Evolutionary conservation across 768 basidiomycete genomes (phyloP), one percentile per base, ranked within the genome.

Genomic region (Calocybe gangraenosa): DNA sequence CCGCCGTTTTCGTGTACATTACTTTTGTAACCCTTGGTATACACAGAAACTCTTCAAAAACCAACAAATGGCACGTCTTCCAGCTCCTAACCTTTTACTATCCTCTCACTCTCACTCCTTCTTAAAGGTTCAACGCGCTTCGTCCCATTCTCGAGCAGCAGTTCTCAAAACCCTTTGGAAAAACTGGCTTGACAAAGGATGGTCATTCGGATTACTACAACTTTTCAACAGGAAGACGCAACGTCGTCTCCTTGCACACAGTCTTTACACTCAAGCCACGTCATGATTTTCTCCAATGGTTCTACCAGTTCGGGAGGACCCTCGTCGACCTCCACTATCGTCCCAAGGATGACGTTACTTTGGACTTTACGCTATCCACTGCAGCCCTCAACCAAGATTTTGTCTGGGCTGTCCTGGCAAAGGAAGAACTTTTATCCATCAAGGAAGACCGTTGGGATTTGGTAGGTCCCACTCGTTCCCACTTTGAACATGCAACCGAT

Each of bases 161-260:
- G 63, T 96, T 96, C 68, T 82, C 88, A 9, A 74, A 68, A 37
- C 84, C 90, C 1, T 55, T 62, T 18, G 69, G 74, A 7, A 70
- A 68, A 28, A 67, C 67, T 3, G 79, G 78, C 8, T 65, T 86
- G 39, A 73, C 74, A 25, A 45, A 71, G 32, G 91, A 92, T 55
- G 90, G 89, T 15, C 71, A 83, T 55, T 74, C 82, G 2, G 89
- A 92, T 67, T 87, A 82, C 59, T 88, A 91, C 70, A 74, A 75
- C 59, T 96, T 87, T 67, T 90, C 90, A 33, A 92, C 92, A 2
- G 93, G 93, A 43, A 72, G 93, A 48, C 84, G 87, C 48, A 81
- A 79, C 52, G 60, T 92, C 44, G 67, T 77, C 20, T 87, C 85
- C 22, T 72, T 93, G 42, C 92, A 95, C 70, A 82, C 87, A 40